Evolutionary conservation across 805 yeast genomes (phyloP), one percentile per base, ranked within the genome.

Genomic region (Blastobotrys chiropterorum): DNA sequence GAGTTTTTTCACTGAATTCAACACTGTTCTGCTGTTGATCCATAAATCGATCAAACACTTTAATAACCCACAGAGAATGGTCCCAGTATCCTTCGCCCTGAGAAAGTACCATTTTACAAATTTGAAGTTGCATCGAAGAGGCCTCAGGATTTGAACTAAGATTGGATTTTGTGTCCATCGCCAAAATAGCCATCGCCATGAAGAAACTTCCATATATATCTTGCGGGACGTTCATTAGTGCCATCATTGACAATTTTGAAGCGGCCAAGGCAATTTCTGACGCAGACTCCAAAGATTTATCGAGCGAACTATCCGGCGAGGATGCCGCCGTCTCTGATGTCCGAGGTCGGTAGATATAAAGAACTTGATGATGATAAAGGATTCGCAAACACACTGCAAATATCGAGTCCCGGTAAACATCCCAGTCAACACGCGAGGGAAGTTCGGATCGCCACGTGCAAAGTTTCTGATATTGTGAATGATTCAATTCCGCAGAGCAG

Each of bases 1-100:
- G 34, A 26, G 34, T 26, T 26, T 26, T 26, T 26, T 26, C 34
- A 11, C 11, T 26, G 8, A 11, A 5, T 26, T 26, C 34, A 6
- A 26, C 5, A 26, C 34, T 11, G 8, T 26, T 5, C 11, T 26
- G 34, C 34, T 26, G 34, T 26, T 26, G 34, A 26, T 40, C 43
- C 17, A 40, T 15, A 13, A 45, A 15, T 3, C 48, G 39, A 13
- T 45, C 48, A 15, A 52, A 52, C 16, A 51, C 21, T 11, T 30
- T 45, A 2, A 40, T 38, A 8, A 48, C 38, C 56, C 58, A 53
- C 15, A 38, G 17, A 14, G 58, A 51, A n/a, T 51, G 53, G 38
- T 53, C 58, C 58, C 57, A 54, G 44, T 31, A 40, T 13, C 47
- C 57, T 16, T 16, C 13, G n/a, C 42, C 54, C 19, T 54, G 55